Evolutionary conservation across 257 asterid genomes (phyloP), one percentile per base, ranked within the genome.

Genomic region (Ligustrum vulgare): DNA sequence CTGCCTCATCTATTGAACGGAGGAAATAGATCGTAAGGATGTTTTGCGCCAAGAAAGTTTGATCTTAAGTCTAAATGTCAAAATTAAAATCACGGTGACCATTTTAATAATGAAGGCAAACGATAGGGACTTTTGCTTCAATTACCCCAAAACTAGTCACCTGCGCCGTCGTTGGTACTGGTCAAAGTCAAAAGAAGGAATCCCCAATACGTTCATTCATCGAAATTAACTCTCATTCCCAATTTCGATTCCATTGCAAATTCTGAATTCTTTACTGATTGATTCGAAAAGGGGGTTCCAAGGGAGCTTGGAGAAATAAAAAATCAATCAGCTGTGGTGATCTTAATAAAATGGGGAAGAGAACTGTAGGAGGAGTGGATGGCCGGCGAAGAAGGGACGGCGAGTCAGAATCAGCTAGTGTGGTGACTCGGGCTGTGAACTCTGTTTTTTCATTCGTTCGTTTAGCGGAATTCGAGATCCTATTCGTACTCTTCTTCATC

Each of bases 391-490:
- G 87, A 63, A 56, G 81, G 54, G 71, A 62, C 47, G 76, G 65
- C 75, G 82, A 75, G 37, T 65, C 82, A 62, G 79, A 80, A 69
- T 85, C 89, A 73, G 67, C 25, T 18, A 35, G 67, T 60, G 35
- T 83, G 76, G 67, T 91, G 82, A 91, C 97, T 81, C 91, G 91
- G 69, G 85, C 75, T 15, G 97, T 94, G 47, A 76, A 81, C 84
- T 89, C 93, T 12, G 90, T 89, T 12, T 89, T 94, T 78, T 60
- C 80, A 22, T 90, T 90, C 73, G 91, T 88, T 69, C 86, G 90
- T 2, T 84, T 89, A 49, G 98, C 98, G 1, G 98, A 94, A 81
- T 94, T 94, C 80, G 98, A 94, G 93, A 94, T 94, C 85, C 94
- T 94, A 71, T 91, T 94, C 82, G 82, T 89, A 65, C 91, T 90